Conservation (phyloP, 352 stramenopile species). For the Globisporangium irregulare region DNA sequence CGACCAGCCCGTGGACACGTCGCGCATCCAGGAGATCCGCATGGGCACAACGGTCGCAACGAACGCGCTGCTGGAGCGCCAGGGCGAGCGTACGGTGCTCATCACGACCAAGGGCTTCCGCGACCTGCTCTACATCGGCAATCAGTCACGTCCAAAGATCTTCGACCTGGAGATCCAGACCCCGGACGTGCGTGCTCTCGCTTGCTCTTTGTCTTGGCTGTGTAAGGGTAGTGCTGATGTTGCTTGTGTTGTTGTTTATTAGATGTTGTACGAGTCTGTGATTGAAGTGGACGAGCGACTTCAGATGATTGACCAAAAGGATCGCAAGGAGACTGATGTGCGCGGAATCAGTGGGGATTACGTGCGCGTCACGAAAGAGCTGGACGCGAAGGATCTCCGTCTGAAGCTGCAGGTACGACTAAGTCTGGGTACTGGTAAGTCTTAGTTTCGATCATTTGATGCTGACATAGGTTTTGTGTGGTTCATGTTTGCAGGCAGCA, state of each 20-base stretch:
- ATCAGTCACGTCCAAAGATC: conserved; percentile 97
- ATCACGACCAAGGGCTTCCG: conserved; percentile 95
- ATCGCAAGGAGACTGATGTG: conserved; percentile 52
- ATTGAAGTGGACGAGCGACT: conserved; percentile 97
- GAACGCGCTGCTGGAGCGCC: conserved; percentile 97
- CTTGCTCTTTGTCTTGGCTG: background rate
- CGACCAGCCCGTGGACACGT: conserved; percentile 83
- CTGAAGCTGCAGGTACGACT: conserved; percentile 69
- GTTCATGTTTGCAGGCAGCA: conserved; percentile 28
- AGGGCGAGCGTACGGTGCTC: conserved; percentile 94
- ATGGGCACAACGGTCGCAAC: conserved; percentile 98
- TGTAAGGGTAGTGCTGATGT: conserved; percentile 6
- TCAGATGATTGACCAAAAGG: conserved; percentile 83
- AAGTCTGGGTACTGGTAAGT: no score
- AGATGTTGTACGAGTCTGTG: conserved; percentile 96
- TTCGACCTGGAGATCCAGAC: conserved; percentile 95
- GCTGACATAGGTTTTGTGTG: background rate
- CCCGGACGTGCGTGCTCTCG: conserved; percentile 52
- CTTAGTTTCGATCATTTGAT: background rate
- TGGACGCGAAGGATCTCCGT: conserved; percentile 80
- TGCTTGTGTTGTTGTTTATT: conserved; percentile 3
- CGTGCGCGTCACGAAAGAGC: conserved; percentile 75
- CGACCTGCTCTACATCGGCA: conserved; percentile 98
- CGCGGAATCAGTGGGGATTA: conserved; percentile 89
- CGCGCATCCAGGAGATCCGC: conserved; percentile 93